phyloP scores from a whole-genome alignment of 139 green algal species.

The Chlamydomonas asymmetrica region DNA sequence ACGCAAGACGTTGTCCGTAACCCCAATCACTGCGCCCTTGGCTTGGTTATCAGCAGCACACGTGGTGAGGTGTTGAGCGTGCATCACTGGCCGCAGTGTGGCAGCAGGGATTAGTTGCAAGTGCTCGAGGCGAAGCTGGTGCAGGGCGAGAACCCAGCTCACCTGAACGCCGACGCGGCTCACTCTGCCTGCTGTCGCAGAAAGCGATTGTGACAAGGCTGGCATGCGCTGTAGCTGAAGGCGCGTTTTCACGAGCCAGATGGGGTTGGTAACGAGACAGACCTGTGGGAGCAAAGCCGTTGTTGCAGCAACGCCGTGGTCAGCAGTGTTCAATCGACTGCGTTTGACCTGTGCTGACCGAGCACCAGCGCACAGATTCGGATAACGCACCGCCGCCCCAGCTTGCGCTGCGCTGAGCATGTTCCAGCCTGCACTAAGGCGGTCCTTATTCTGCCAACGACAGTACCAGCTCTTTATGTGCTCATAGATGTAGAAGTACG shows the following conservation, averaged over 20 bases:
- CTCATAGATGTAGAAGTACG: slow-evolving; percentile 87
- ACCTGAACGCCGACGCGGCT: too few species aligned
- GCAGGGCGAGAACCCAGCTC: too few species aligned
- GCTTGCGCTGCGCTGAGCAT: slow-evolving; percentile 78
- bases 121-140: too few species aligned
- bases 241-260: slow-evolving; percentile 94
- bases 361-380: background rate
- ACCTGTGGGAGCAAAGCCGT: slow-evolving; percentile 66
- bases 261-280: slow-evolving; percentile 86
- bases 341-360: background rate
- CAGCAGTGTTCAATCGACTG: background rate
- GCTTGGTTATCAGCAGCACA: too few species aligned
- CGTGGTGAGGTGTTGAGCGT: too few species aligned
- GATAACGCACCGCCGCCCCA: slow-evolving; percentile 69
- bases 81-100: too few species aligned
- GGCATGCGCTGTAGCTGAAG: slow-evolving; percentile 80
- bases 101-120: too few species aligned
- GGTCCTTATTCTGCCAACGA: slow-evolving; percentile 4
- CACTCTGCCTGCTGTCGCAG: slow-evolving; percentile 3
- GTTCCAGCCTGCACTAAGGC: slow-evolving; percentile 60
- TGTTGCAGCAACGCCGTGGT: too few species aligned
- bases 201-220: background rate
- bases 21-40: too few species aligned
- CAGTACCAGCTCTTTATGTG: slow-evolving; percentile 60
- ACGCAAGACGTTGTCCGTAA: too few species aligned